These are phyloP conservation scores for Colletotrichum eremochloae DNA, from an alignment of 2,329 filamentous ascomycete species.

Conservation along the genomic window DNA sequence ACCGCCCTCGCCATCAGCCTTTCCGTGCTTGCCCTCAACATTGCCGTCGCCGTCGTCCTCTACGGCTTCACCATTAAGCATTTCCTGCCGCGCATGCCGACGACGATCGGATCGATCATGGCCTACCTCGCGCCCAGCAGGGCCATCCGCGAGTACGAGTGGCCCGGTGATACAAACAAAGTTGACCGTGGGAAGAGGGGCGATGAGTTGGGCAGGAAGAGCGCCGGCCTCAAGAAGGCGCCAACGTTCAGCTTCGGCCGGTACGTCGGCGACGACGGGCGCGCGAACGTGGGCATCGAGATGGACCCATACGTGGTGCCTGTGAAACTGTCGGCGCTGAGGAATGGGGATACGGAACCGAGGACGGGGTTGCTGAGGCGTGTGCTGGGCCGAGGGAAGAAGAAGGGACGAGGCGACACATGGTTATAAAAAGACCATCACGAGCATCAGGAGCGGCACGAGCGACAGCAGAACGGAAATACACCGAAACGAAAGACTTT, in stretches of 20 bases:
- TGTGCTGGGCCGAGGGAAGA: constrained; percentile 11
- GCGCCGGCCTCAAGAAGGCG: constrained; percentile 59
- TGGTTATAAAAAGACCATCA: constrained; percentile 23
- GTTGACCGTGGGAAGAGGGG: constrained; percentile 49
- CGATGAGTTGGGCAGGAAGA: background rate
- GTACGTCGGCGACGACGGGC: constrained; percentile 62
- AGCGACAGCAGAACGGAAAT: background rate
- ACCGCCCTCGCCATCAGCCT: constrained; percentile 61
- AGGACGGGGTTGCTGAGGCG: constrained; percentile 9
- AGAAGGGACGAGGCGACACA: constrained; percentile 11
- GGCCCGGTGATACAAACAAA: background rate
- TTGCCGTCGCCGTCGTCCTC: constrained; percentile 56
- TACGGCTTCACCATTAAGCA: constrained; percentile 57
- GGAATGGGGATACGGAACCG: constrained; percentile 29
- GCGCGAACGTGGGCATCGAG: constrained; percentile 65
- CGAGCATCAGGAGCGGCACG: too few relatives aligned
- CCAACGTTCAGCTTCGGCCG: constrained; percentile 67
- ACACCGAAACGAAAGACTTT: background rate
- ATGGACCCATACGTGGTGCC: constrained; percentile 58
- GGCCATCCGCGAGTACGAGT: constrained; percentile 51
- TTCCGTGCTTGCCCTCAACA: constrained; percentile 58
- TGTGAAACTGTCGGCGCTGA: constrained; percentile 37
- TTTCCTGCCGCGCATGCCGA: constrained; percentile 65
- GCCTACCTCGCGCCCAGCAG: constrained; percentile 62
- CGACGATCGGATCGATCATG: constrained; percentile 61